Evolutionary conservation across 2,329 filamentous ascomycete species (phyloP).

Genomic region (Epichloe glyceriae): DNA sequence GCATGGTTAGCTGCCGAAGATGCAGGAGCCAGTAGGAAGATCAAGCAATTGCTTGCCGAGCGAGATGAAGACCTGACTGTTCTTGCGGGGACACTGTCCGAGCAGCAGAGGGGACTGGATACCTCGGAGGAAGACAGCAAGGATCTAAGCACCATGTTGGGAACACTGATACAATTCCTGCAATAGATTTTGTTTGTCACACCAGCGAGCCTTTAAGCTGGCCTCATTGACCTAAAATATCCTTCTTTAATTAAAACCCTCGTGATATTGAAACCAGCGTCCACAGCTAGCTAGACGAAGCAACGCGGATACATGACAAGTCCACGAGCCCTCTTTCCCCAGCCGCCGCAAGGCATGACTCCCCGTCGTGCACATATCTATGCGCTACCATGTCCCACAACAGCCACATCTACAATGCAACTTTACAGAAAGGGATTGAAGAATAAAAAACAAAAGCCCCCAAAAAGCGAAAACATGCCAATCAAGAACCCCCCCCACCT

Average conservation of each 20-base stretch:
- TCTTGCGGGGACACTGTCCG: conserved; percentile 55
- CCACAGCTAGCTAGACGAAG: neutral
- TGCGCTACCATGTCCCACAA: neutral
- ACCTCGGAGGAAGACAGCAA: conserved; percentile 45
- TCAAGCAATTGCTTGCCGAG: conserved; percentile 52
- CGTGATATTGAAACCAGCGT: no score
- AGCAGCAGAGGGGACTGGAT: conserved; percentile 39
- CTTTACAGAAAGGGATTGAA: neutral
- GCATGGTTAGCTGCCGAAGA: conserved; percentile 93
- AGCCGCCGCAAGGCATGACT: no score
- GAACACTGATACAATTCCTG: conserved; percentile 38
- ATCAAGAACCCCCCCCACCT: neutral
- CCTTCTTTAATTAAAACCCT: no score
- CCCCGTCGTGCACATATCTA: neutral
- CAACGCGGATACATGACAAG: no score
- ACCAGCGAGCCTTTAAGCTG: neutral
- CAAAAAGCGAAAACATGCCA: neutral
- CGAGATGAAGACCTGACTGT: conserved; percentile 51
- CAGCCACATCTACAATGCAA: neutral
- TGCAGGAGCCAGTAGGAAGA: conserved; percentile 52
- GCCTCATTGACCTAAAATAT: no score
- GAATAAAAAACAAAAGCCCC: neutral
- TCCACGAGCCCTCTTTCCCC: no score
- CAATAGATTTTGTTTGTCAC: conserved; percentile 11
- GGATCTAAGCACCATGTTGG: conserved; percentile 43